Base-by-base conservation (phyloP, 78 protist species). In the Dictyostelium capitatum region DNA sequence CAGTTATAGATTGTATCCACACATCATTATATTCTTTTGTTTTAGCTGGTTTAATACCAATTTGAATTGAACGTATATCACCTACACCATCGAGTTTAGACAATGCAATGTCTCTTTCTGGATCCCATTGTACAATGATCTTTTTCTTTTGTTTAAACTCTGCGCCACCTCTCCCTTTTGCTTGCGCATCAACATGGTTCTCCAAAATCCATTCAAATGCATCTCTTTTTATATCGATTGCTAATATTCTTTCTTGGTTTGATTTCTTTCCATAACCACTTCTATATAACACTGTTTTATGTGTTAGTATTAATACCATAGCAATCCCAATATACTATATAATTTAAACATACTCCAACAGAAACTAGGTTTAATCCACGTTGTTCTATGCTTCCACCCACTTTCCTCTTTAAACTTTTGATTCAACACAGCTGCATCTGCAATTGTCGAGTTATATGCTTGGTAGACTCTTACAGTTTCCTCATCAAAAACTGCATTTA, bases 331-430 rank as follows among this genome's bases (percentile, higher is more conserved):
- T 54, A 11, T 17, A 17, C 59, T n/a, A n/a, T n/a, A n/a, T n/a
- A n/a, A 6, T n/a, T 23, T n/a, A 64, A 9, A 23, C n/a, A 41
- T 37, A 37, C 43, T 37, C 91, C 91, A 83, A 47, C 79, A 56
- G 6, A 83, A 83, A 46, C 80, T 69, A 0, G 91, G 91, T 83
- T 83, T 83, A 41, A 83, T 72, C 91, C 91, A 83, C 3, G 91
- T 83, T 0, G 57, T 83, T n/a, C 91, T 14, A 6, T 51, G 37
- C 9, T 37, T 12, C 65, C 72, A 83, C n/a, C 70, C 70, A 0
- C 80, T 54, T 12, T 43, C 79, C 4, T 43, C 74, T 10, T 69
- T 56, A 57, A 83, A 83, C 14, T 17, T 59, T 56, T 83, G 91
- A 54, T 70, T 9, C 20, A 70, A 53, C 8, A 74, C 54, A 6